Base-by-base conservation (phyloP, 768 basidiomycete species). In the Lanmaoa pseudosensibilis region DNA sequence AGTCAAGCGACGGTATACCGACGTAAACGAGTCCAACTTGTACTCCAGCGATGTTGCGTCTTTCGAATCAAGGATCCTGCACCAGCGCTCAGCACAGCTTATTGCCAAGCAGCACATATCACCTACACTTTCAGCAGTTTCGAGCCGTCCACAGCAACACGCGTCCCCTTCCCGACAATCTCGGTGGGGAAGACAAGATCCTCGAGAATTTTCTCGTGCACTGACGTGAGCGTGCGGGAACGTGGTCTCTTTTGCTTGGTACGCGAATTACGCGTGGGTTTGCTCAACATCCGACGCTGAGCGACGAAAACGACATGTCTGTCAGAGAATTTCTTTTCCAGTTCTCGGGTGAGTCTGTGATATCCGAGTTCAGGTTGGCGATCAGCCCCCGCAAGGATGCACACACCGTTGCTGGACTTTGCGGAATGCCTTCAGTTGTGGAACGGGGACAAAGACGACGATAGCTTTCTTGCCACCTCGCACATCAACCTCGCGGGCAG, bases 241-340 rank as follows among this genome's bases (percentile, higher is more conserved):
- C 94, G 90, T 64, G 97, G 97, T 66, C 97, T 82, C 85, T 96
- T 96, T 81, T 99, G 96, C 79, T 87, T 83, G 66, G 92, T 87
- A 65, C 91, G 89, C 55, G 94, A 92, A 70, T 83, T 91, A 63
- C 94, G 93, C 64, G 94, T 94, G 55, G 95, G 95, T 77, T 95
- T 98, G 81, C 89, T 91, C 74, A 98, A 82, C 87, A 98, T 94
- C 71, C 96, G 88, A 75, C 97, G 94, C 80, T 99, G 97, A 53
- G 92, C 97, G 74, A 98, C 86, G 75, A 99, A 98, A 56, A 99
- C 92, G 74, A 99, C 94, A 78, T 98, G 95, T 73, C 94, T 87
- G 80, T 98, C 97, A 45, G 97, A 93, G 81, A 99, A 98, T 79
- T 99, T 99, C 86, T 99, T 99, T 86, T 99, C 97, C 70, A 99